These are phyloP conservation scores for Oryza glaberrima DNA, from an alignment of 176 grass and related monocot species.

Conservation along the genomic window DNA sequence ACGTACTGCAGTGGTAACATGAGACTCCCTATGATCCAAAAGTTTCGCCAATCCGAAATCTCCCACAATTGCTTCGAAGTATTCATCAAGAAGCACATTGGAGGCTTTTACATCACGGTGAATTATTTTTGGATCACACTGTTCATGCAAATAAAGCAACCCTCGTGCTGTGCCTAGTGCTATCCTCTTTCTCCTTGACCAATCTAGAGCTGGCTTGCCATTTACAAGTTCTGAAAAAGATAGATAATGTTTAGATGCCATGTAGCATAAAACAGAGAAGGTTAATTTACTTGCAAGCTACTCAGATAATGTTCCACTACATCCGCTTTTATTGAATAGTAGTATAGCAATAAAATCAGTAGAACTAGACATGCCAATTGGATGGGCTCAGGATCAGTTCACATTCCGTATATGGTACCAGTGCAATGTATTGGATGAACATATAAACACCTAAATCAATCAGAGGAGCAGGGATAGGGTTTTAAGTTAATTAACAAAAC, in stretches of 20 bases:
- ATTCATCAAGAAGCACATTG: constrained; percentile 94
- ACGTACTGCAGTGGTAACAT: constrained; percentile 93
- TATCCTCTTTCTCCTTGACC: constrained; percentile 89
- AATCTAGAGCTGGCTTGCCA: constrained; percentile 85
- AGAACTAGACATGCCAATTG: background rate
- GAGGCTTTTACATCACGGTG: constrained; percentile 98
- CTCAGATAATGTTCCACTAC: background rate
- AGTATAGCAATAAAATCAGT: background rate
- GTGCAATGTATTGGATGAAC: background rate
- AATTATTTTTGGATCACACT: constrained; percentile 97
- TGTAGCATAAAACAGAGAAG: background rate
- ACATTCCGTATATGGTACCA: constrained; percentile 19
- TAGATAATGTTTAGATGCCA: background rate
- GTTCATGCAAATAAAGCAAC: constrained; percentile 88
- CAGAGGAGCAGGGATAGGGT: background rate
- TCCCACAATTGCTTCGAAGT: constrained; percentile 95
- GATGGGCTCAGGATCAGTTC: constrained; percentile 7
- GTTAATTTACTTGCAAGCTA: constrained; percentile 15
- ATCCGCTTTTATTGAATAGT: background rate
- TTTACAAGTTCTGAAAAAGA: constrained; percentile 63
- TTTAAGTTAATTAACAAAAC: constrained; percentile 24
- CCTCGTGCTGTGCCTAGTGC: constrained; percentile 89
- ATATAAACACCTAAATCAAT: constrained; percentile 1
- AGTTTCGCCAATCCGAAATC: constrained; percentile 97
- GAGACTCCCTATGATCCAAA: constrained; percentile 88